Base-by-base conservation (phyloP, 1,139 yeast species). In the Candida sanyaensis region DNA sequence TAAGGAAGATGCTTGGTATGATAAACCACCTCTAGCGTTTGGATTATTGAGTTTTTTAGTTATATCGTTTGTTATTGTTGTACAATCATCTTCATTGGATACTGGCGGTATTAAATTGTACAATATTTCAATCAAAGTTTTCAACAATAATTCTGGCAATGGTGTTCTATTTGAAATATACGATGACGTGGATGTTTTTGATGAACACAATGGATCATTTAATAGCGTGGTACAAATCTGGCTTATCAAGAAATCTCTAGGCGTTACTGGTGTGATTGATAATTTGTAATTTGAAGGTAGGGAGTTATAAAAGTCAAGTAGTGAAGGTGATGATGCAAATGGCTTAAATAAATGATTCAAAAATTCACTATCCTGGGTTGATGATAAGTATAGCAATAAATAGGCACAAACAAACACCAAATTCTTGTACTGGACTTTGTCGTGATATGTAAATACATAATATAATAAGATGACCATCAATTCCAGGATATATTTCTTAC, bases 361-460 rank as follows among this genome's bases (percentile, higher is more conserved):
- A 79, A 64, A 2, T 60, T 50, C 1, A 65, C 58, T 50, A 83
- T 41, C 31, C 12, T 41, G 43, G 9, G n/a, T 86, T 1, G 87
- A 73, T 0, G 90, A 75, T 42, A 90, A 63, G 53, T 81, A 80
- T 5, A 88, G 70, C 24, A 87, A 62, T 47, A 88, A 75, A 56
- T 82, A 85, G 11, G 85, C 72, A 29, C 85, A 73, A 1, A 87
- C 62, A 48, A 91, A 74, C 1, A 85, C 80, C 43, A 84, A 66
- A 45, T 77, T 81, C 37, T 71, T 66, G 46, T 76, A 71, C 8
- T 54, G 48, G 6, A 53, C 48, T 39, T 54, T 54, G 23, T 54
- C 56, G 42, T 62, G 57, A 57, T 75, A 83, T 30, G 77, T 79
- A 45, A 73, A 71, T 44, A 88, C 69, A 60, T 87, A 81, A 60